Percentiles rank a stretch among this genome's conserved stretches.
Conservation (phyloP, 2,329 filamentous ascomycete genomes). For the Chlorencoelia australis region DNA sequence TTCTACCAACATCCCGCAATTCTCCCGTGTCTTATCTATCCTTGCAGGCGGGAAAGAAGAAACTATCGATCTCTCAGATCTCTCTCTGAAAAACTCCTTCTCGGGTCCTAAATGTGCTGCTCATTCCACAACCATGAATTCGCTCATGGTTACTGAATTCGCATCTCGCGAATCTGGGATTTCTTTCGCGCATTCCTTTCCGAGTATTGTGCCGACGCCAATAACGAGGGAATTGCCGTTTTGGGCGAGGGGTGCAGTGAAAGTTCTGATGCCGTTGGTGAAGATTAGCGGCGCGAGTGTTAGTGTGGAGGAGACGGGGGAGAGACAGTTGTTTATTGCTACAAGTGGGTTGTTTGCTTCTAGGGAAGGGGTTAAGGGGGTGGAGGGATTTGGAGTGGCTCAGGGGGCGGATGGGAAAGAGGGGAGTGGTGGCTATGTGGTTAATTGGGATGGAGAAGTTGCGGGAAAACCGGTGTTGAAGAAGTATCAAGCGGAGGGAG, state of each 20-base stretch:
- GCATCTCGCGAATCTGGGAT: neutral
- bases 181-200: neutral
- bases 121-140: neutral
- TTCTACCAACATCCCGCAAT: conserved; percentile 28
- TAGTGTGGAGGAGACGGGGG: conserved; percentile 18
- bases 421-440: conserved; percentile 7
- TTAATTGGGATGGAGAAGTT: conserved; percentile 20
- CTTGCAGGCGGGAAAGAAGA: neutral
- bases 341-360: conserved; percentile 23
- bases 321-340: conserved; percentile 21
- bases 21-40: conserved; percentile 33
- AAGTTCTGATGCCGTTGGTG: neutral
- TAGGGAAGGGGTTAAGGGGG: too few species aligned
- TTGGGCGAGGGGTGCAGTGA: conserved; percentile 10
- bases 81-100: neutral
- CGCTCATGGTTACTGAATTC: neutral
- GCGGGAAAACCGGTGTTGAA: conserved; percentile 14
- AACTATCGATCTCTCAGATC: neutral
- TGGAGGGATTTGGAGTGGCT: too few species aligned
- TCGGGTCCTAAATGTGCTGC: neutral
- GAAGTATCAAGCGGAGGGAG: conserved; percentile 14
- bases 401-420: conserved; percentile 8
- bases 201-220: conserved; percentile 13
- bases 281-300: conserved; percentile 5
- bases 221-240: conserved; percentile 28